These are phyloP conservation scores for Cornus florida DNA, from an alignment of 148 eudicot species.

Conservation along the genomic window DNA sequence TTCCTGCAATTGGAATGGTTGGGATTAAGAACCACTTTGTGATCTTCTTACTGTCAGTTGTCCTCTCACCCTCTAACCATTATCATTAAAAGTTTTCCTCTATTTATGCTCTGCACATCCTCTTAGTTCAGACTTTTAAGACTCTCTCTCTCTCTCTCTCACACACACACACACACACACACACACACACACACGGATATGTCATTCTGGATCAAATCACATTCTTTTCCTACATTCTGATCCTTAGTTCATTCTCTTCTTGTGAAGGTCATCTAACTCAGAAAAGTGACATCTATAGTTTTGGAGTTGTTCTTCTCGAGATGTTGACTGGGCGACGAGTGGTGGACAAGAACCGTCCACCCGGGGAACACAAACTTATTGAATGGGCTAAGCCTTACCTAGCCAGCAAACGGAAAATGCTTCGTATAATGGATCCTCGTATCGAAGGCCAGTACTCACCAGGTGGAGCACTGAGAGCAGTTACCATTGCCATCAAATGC, in stretches of 20 bases:
- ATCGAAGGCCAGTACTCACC: constrained; percentile 71
- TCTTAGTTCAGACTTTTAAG: no score
- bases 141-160: not conserved
- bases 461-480: constrained; percentile 41
- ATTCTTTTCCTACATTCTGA: not conserved
- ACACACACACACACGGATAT: no score
- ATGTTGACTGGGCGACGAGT: constrained; percentile 74
- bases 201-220: not conserved
- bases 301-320: constrained; percentile 89
- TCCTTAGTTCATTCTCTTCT: not conserved
- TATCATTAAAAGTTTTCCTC: not conserved
- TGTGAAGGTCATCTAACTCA: constrained; percentile 73
- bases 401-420: constrained; percentile 60
- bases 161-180: no score
- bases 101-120: no score
- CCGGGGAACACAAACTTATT: constrained; percentile 70
- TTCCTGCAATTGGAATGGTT: not conserved
- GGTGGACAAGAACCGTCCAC: constrained; percentile 64
- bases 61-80: not conserved
- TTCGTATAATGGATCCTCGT: constrained; percentile 64
- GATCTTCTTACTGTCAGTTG: not conserved
- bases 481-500: constrained; percentile 65
- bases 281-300: constrained; percentile 84
- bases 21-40: not conserved
- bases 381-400: constrained; percentile 74